These are phyloP conservation scores for Prunus davidiana DNA, from an alignment of 306 rosid species.

Conservation along the genomic window DNA sequence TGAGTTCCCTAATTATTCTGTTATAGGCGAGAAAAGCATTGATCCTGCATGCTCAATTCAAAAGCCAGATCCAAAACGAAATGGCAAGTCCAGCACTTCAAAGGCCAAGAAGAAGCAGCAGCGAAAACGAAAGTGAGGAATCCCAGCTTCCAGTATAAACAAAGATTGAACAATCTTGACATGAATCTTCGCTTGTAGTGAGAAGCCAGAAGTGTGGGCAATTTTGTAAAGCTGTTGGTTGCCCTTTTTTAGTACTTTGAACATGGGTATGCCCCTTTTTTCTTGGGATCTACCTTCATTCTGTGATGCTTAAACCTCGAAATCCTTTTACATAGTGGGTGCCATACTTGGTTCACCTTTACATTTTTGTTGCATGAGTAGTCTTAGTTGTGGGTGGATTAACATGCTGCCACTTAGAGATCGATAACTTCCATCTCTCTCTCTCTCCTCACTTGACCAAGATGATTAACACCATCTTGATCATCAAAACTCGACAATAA, in stretches of 20 bases:
- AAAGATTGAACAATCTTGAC: background rate
- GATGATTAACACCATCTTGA: too few relatives aligned
- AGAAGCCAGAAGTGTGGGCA: background rate
- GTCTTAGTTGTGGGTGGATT: too few relatives aligned
- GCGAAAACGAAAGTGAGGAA: background rate
- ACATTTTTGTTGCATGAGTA: background rate
- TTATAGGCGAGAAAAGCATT: background rate
- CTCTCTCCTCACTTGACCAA: too few relatives aligned
- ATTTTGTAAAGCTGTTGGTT: background rate
- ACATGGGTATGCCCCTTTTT: background rate
- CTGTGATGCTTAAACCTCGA: background rate
- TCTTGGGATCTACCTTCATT: too few relatives aligned
- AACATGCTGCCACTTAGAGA: too few relatives aligned
- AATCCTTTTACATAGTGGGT: background rate
- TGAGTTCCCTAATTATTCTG: background rate
- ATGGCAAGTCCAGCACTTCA: background rate
- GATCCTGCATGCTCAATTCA: background rate
- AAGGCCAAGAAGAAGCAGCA: background rate
- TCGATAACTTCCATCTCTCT: too few relatives aligned
- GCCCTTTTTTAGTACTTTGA: background rate
- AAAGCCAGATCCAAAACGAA: background rate
- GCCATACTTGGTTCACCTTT: background rate
- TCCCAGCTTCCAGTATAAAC: background rate
- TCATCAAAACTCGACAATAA: too few relatives aligned
- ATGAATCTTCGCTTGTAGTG: background rate